Evolutionary conservation across 75 land plant genomes (phyloP), one percentile per base, ranked within the genome.

Genomic region (Picea sitchensis): DNA sequence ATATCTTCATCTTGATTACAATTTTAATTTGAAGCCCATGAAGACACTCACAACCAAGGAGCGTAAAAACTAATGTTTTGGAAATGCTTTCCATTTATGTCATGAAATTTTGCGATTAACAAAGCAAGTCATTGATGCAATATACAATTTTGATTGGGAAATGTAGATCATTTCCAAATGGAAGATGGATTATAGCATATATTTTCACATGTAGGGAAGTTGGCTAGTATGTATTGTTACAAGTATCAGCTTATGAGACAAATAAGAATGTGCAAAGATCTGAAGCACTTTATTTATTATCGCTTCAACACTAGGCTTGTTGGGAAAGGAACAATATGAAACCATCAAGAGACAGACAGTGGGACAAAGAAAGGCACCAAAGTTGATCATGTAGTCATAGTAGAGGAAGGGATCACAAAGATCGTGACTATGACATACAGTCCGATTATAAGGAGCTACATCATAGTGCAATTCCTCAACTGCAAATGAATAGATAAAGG

Each of bases 181-280:
- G 88, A 82, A 59, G 86, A 86, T 78, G 86, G 85, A 30, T 77
- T 86, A 15, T 83, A 86, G 68, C 83, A 86, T 76, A 86, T 79
- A 21, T 86, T 86, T 80, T 83, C 86, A 6, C 88, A 86, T 80
- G 88, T 86, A 78, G 88, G 88, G 36, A 85, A 86, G 44, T 80
- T 86, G 12, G 83, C 88, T 44, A 83, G 88, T 31, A 86, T 86
- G 86, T 86, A 86, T 75, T 38, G 83, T 18, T 83, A 86, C 80
- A 86, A 86, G 65, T 86, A 86, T 77, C 62, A 83, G 34, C 83
- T 86, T 51, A 86, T 86, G 88, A 59, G 86, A 51, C 83, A 86
- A 78, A 86, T 86, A 31, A 51, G 88, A 14, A 86, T 86, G 88
- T 86, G 86, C 77, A 86, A 86, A 58, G 85, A 86, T 75, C 67